Percentiles rank a stretch among this genome's conserved stretches.
These are phyloP conservation scores for Lasiosphaeria ovina DNA, from an alignment of 495 filamentous ascomycete species.

Conservation along the genomic window DNA sequence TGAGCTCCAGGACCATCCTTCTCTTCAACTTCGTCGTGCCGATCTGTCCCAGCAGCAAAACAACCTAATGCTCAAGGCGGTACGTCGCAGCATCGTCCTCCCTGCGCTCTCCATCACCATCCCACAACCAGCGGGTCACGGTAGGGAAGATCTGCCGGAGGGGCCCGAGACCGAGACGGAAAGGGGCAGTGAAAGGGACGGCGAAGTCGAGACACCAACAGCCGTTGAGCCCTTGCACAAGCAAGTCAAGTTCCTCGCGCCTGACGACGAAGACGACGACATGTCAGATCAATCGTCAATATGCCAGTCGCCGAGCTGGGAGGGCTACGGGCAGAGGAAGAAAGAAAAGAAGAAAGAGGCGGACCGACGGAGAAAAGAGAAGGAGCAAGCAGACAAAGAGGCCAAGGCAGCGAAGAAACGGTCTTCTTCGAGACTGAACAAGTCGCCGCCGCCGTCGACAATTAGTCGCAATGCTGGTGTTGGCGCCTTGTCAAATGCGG, in stretches of 20 bases:
- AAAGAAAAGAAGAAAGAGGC: slow-evolving; percentile 49
- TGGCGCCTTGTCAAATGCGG: slow-evolving; percentile 14
- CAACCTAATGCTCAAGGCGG: slow-evolving; percentile 43
- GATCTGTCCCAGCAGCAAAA: slow-evolving; percentile 27
- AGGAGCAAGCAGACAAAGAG: slow-evolving; percentile 39
- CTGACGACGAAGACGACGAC: slow-evolving; percentile 37
- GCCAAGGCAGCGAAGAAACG: slow-evolving; percentile 33
- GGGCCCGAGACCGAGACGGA: slow-evolving; percentile 1
- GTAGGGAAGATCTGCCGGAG: slow-evolving; percentile 2
- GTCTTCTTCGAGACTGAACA: slow-evolving; percentile 33
- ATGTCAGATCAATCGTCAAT: slow-evolving; percentile 53
- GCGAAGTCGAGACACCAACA: slow-evolving; percentile 14
- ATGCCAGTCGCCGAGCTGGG: slow-evolving; percentile 57
- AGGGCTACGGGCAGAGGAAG: slow-evolving; percentile 48
- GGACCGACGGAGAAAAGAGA: slow-evolving; percentile 43
- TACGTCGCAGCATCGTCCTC: slow-evolving; percentile 35
- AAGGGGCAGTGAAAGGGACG: slow-evolving; percentile 2
- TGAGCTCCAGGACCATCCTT: slow-evolving; percentile 14
- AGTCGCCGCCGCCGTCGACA: slow-evolving; percentile 25
- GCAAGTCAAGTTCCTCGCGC: slow-evolving; percentile 42
- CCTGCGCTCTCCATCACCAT: slow-evolving; percentile 46
- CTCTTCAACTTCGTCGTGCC: slow-evolving; percentile 24
- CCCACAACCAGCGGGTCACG: slow-evolving; percentile 26
- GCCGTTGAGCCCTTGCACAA: slow-evolving; percentile 29
- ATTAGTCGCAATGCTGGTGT: slow-evolving; percentile 16